Evolutionary conservation across 768 basidiomycete genomes (phyloP), one percentile per base, ranked within the genome.

Genomic region (Lepiota brunneoincarnata): DNA sequence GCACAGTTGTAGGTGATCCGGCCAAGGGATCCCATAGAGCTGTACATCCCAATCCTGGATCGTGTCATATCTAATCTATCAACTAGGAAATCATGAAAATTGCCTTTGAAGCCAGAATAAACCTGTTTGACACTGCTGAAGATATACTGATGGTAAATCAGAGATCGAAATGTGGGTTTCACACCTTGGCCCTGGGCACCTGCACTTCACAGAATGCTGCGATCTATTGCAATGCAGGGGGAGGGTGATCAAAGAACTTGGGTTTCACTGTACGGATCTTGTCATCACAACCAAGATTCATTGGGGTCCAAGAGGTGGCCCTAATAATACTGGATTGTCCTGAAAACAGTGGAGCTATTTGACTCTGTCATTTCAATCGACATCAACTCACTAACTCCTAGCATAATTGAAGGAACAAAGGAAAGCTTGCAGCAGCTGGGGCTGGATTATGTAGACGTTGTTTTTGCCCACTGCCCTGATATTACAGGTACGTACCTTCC

Each of bases 271-370:
- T 26, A 72, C 76, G 11, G 89, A 92, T 63, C 69, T 91, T 11
- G 76, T 93, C 48, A 75, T 93, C 61, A 81, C 85, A n/a, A 93
- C 91, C 54, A 92, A 92, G 67, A 56, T 92, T 37, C 92, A 83
- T 75, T 92, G 87, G 78, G 91, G 91, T 5, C 70, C 78, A 3
- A 70, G 81, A 49, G 64, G 66, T 21, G 86, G 83, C 39, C 84
- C 79, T 0, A 87, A 87, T 60, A 77, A 74, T 57, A 67, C 65
- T 49, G 83, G 83, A 20, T 67, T 84, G 9, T 81, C 80, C 2
- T 70, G 81, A 42, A 83, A 84, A 61, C 83, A 84, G 82, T 31
- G 83, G 57, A 51, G 81, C 31, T 31, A 31, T 31, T 31, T 31
- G 31, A n/a, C 31, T 4, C 31, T 7, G 26, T 28, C 31, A 31